Base-by-base conservation (phyloP, 495 filamentous ascomycete species). In the Talaromyces wortmannii region DNA sequence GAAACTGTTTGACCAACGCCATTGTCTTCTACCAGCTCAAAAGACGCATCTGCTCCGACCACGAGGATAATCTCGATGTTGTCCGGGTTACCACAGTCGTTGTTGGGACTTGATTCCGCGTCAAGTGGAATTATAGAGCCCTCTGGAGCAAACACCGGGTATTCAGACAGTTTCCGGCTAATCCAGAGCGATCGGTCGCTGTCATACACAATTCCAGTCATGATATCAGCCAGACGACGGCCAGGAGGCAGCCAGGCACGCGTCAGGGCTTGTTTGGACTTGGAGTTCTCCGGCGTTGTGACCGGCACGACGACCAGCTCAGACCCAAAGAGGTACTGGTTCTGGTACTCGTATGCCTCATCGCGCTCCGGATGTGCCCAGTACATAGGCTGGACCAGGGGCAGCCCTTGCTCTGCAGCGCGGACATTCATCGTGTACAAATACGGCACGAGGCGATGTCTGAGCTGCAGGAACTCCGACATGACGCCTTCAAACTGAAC, bases 331-430 rank as follows among this genome's bases (percentile, higher is more conserved):
- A 76, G 66, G 55, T 73, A 84, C 57, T 83, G 74, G 55, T 80
- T 83, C 0, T 70, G 72, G 8, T 74, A 63, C 0, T 62, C 57
- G 61, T 85, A 83, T 1, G 80, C 78, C 46, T 74, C 70, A 6
- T 76, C 68, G 1, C 44, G 33, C 8, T 76, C 61, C 0, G 72
- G 69, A 59, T 80, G 77, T 17, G 67, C 67, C 82, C 81, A 85
- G 67, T 85, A 85, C 73, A 85, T 74, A 15, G 81, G 82, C 63
- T 77, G 74, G 5, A 83, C 58, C 1, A 85, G 61, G 0, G 79
- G 81, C 43, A 77, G 68, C 47, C 68, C 63, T 3, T 78, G 66
- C 11, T 65, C 60, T 5, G 67, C 61, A 1, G 69, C 69, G 32
- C 66, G 63, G 4, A 76, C 67, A 61, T 81, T 83, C 72, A 78